Evolutionary conservation across 2,329 filamentous ascomycete species (phyloP).

Genomic region (Pseudonectria foliicola): DNA sequence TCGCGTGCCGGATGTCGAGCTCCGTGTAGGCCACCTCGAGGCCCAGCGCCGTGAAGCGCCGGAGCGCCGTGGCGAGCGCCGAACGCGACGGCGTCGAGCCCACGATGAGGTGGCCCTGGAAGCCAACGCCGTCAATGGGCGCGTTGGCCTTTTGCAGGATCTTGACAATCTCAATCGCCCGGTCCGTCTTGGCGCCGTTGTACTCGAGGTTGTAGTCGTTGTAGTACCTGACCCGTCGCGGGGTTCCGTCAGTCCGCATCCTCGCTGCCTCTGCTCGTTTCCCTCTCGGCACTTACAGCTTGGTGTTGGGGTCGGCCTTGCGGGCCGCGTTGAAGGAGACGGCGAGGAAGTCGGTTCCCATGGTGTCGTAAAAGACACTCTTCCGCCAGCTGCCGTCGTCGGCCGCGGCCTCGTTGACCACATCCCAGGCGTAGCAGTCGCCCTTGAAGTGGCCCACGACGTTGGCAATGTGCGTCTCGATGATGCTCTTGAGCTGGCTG

Average conservation of each 20-base stretch:
- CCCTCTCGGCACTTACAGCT: constrained; percentile 35
- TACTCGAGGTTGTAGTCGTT: constrained; percentile 56
- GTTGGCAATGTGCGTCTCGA: constrained; percentile 49
- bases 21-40: constrained; percentile 56
- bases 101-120: constrained; percentile 55
- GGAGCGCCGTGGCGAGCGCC: constrained; percentile 38
- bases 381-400: constrained; percentile 48
- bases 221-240: constrained; percentile 30
- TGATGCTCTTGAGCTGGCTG: constrained; percentile 45
- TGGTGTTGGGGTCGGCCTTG: constrained; percentile 46
- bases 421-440: constrained; percentile 57
- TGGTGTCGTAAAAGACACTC: constrained; percentile 46
- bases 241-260: neutral
- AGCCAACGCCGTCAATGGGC: constrained; percentile 56
- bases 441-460: constrained; percentile 52
- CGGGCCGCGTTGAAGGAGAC: constrained; percentile 51
- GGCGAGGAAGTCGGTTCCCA: constrained; percentile 50
- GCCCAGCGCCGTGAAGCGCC: constrained; percentile 42
- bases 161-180: constrained; percentile 37
- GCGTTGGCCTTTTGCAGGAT: constrained; percentile 39
- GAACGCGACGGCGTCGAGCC: constrained; percentile 41
- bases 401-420: constrained; percentile 56
- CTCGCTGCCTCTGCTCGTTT: neutral
- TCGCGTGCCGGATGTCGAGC: constrained; percentile 48
- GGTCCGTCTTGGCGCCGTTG: constrained; percentile 38